phyloP scores from a whole-genome alignment of 2,329 filamentous ascomycete species.

The Zasmidium citrigriseum region DNA sequence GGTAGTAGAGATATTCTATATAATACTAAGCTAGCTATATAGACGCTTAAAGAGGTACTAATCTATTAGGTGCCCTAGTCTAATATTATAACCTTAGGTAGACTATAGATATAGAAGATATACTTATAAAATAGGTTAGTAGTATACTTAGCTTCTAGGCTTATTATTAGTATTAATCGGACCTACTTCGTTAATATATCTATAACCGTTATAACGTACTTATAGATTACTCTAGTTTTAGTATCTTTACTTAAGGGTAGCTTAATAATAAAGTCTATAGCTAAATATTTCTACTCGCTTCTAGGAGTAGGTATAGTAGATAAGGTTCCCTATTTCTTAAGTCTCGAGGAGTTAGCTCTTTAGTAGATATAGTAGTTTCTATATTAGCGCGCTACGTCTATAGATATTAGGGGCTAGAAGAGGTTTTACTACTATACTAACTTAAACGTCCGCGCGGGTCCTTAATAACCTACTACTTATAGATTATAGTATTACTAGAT shows the following conservation, averaged over 20 bases:
- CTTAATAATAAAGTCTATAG: neutral
- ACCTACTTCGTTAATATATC: neutral
- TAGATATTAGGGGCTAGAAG: neutral
- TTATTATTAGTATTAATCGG: too few species aligned
- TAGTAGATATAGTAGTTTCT: constrained; percentile 1
- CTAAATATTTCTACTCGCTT: neutral
- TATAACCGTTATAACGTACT: neutral
- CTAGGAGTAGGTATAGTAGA: neutral
- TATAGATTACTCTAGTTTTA: neutral
- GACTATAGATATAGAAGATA: neutral
- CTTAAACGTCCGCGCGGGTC: neutral
- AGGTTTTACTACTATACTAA: neutral
- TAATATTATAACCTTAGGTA: neutral
- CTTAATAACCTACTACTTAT: neutral
- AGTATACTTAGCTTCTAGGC: neutral
- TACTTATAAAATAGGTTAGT: neutral
- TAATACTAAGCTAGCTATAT: neutral
- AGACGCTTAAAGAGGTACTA: neutral
- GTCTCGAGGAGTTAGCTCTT: neutral
- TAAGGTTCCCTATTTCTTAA: neutral
- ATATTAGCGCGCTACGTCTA: too few species aligned
- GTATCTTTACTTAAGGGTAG: neutral
- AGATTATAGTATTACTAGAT: neutral
- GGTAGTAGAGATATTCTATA: neutral
- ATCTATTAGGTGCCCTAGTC: neutral